phyloP scores from a whole-genome alignment of 805 yeast genomes.

The Cyberlindnera amylophila region DNA sequence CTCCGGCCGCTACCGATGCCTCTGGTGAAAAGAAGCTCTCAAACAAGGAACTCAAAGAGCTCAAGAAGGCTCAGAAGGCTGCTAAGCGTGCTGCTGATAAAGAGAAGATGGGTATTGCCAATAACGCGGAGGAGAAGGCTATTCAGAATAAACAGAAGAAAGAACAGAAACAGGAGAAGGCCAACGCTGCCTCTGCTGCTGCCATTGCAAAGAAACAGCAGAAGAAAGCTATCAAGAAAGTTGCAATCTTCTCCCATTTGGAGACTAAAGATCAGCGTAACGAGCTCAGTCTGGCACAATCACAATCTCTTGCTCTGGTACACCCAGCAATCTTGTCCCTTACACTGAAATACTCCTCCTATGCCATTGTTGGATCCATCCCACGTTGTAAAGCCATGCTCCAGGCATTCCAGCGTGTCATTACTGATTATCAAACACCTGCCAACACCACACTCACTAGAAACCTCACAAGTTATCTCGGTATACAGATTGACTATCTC shows the following conservation, averaged over 20 bases:
- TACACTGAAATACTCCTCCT: slow-evolving; percentile 77
- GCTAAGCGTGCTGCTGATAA: slow-evolving; percentile 89
- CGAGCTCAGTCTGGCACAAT: slow-evolving; percentile 26
- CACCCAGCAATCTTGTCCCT: slow-evolving; percentile 83
- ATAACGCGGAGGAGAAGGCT: slow-evolving; percentile 33
- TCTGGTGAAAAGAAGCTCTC: slow-evolving; percentile 38
- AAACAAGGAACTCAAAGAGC: slow-evolving; percentile 82
- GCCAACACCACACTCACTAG: slow-evolving; percentile 80
- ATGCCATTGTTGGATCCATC: slow-evolving; percentile 85
- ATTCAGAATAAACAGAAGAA: slow-evolving; percentile 36
- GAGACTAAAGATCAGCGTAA: slow-evolving; percentile 77
- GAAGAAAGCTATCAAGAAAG: slow-evolving; percentile 45
- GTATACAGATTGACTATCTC: slow-evolving; percentile 89
- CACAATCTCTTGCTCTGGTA: slow-evolving; percentile 39
- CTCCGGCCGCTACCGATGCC: slow-evolving; percentile 1
- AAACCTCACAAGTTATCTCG: slow-evolving; percentile 80
- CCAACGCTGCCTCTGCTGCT: slow-evolving; percentile 2
- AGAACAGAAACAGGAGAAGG: slow-evolving; percentile 37
- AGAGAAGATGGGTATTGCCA: slow-evolving; percentile 55
- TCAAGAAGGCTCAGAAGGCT: slow-evolving; percentile 85
- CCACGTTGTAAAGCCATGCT: slow-evolving; percentile 83
- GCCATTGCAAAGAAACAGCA: slow-evolving; percentile 14
- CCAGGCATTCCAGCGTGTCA: slow-evolving; percentile 76
- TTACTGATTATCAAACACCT: slow-evolving; percentile 80
- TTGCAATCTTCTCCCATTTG: slow-evolving; percentile 71